These are phyloP conservation scores for Pleurostoma richardsiae DNA, from an alignment of 2,329 filamentous ascomycete genomes.

Conservation along the genomic window DNA sequence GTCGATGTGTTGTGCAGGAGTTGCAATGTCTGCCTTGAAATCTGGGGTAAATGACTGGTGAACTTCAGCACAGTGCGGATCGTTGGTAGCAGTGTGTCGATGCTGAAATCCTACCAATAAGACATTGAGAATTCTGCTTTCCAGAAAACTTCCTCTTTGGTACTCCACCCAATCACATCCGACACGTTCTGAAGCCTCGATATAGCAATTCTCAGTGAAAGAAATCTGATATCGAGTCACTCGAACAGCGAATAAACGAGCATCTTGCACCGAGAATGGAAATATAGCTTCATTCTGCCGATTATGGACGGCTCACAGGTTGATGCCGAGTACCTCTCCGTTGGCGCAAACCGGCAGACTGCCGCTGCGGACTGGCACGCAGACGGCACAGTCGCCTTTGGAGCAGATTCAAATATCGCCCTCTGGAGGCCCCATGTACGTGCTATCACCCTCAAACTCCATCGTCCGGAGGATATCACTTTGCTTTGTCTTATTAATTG, in stretches of 20 bases:
- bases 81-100: too few species aligned
- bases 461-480: too few species aligned
- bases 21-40: too few species aligned
- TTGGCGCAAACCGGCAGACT: conserved; percentile 86
- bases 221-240: not conserved
- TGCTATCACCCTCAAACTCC: conserved; percentile 11
- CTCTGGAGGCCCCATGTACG: conserved; percentile 78
- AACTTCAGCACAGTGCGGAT: too few species aligned
- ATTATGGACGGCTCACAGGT: conserved; percentile 19
- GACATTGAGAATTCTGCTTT: not conserved
- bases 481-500: too few species aligned
- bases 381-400: conserved; percentile 74
- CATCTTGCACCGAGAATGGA: too few species aligned
- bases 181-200: too few species aligned
- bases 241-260: not conserved
- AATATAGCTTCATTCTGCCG: not conserved
- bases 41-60: too few species aligned
- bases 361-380: conserved; percentile 84
- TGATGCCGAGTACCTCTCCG: conserved; percentile 55
- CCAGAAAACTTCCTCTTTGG: not conserved
- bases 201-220: not conserved
- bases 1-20: too few species aligned
- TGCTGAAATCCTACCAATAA: too few species aligned
- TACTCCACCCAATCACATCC: not conserved
- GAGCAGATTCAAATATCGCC: conserved; percentile 82